Evolutionary conservation across 2,329 filamentous ascomycete species (phyloP).

Genomic region (Colletotrichum aenigma): DNA sequence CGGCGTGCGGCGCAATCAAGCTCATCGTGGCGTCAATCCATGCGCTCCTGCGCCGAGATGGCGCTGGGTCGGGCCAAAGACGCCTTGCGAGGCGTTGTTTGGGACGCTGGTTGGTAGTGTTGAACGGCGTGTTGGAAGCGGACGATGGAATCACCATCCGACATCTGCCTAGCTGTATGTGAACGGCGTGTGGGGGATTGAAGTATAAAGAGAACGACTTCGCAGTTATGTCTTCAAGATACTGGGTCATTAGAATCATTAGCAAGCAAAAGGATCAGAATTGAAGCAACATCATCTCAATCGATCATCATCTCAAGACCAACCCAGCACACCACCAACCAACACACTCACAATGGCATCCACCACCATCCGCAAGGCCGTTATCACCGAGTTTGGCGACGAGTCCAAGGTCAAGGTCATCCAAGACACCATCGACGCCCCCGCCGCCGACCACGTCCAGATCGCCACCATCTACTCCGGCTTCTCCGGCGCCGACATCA

Average conservation of each 20-base stretch:
- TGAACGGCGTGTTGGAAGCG: not conserved
- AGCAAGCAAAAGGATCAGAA: not conserved
- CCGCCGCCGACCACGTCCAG: slow-evolving; percentile 47
- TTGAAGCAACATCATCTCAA: not conserved
- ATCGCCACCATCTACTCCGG: slow-evolving; percentile 50
- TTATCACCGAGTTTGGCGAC: slow-evolving; percentile 47
- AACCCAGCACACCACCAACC: not conserved
- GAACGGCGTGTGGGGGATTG: accelerated
- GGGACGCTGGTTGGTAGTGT: not conserved
- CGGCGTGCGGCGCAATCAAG: not conserved
- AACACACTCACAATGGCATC: not conserved
- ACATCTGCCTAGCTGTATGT: not conserved
- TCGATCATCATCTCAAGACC: not conserved
- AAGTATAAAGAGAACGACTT: not conserved
- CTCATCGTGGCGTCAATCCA: not conserved
- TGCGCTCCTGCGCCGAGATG: not conserved
- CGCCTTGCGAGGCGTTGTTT: not conserved
- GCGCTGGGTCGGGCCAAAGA: not conserved
- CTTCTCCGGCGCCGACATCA: slow-evolving; percentile 52
- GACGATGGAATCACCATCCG: not conserved
- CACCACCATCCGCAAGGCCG: slow-evolving; percentile 45
- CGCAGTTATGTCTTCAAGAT: not conserved
- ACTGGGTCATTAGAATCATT: accelerated
- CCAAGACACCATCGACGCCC: slow-evolving; percentile 37
- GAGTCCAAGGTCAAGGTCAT: slow-evolving; percentile 39